Percentiles rank a stretch among this genome's conserved stretches.
Conservation (phyloP, 495 filamentous ascomycete genomes). For the Corynascus novoguineensis region DNA sequence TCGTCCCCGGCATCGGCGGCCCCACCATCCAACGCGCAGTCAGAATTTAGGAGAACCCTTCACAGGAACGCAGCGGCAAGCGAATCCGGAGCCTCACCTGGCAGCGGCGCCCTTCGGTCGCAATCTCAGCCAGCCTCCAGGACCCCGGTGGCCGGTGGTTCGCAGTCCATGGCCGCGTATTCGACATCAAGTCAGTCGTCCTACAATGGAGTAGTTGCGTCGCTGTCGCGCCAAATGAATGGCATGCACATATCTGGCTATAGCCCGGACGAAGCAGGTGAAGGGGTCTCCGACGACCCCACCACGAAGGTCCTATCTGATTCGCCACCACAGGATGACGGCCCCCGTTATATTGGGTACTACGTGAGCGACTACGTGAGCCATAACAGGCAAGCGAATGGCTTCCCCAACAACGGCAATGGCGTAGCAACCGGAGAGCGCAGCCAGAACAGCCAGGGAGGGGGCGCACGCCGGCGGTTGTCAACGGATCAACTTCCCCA, state of each 20-base stretch:
- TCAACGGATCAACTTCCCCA: slow-evolving; percentile 49
- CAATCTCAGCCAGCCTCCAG: slow-evolving; percentile 54
- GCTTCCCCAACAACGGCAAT: slow-evolving; percentile 32
- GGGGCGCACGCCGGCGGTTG: slow-evolving; percentile 36
- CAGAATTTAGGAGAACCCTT: slow-evolving; percentile 47
- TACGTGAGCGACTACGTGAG: slow-evolving; percentile 37
- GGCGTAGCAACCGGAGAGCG: slow-evolving; percentile 43
- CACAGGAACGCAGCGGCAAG: slow-evolving; percentile 39
- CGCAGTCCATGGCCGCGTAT: slow-evolving; percentile 20
- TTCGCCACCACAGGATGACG: slow-evolving; percentile 39
- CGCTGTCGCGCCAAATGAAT: slow-evolving; percentile 37
- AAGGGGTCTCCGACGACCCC: slow-evolving; percentile 33
- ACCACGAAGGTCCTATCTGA: slow-evolving; percentile 28
- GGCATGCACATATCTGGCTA: slow-evolving; percentile 44
- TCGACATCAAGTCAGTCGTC: slow-evolving; percentile 24
- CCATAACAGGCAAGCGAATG: slow-evolving; percentile 29
- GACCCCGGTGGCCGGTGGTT: slow-evolving; percentile 28
- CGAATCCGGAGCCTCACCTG: slow-evolving; percentile 35
- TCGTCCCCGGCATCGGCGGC: slow-evolving; percentile 42
- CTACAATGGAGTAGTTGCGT: slow-evolving; percentile 26
- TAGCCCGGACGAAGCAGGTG: slow-evolving; percentile 43
- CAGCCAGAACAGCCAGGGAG: slow-evolving; percentile 28
- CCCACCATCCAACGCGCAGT: slow-evolving; percentile 29
- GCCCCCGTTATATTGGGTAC: slow-evolving; percentile 35
- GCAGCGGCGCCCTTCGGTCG: slow-evolving; percentile 46